A percentile compares a stretch with the other conserved stretches of the same genome.
phyloP scores from a whole-genome alignment of 1,284 basidiomycete species.

The Heterobasidion occidentale region DNA sequence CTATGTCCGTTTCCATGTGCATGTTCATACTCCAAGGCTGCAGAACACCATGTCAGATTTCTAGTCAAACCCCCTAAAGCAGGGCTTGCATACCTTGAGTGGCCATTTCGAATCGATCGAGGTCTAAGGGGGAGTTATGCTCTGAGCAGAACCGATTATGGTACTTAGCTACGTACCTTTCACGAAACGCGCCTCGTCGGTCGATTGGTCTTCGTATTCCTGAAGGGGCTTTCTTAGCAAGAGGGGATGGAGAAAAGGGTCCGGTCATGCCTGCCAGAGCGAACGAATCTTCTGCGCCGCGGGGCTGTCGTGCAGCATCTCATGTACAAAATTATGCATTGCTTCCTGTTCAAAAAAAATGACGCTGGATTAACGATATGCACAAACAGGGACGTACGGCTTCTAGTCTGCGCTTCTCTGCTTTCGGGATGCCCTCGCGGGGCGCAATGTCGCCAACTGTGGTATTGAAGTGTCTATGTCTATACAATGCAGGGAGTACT shows the following conservation, averaged over 20 bases:
- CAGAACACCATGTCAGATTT: not conserved
- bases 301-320: slow-evolving; percentile 80
- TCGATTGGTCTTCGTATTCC: slow-evolving; percentile 87
- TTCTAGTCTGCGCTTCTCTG: slow-evolving; percentile 76
- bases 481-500: not conserved
- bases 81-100: slow-evolving; percentile 52
- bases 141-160: not conserved
- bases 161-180: slow-evolving; percentile 52
- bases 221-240: slow-evolving; percentile 21
- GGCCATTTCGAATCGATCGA: slow-evolving; percentile 92
- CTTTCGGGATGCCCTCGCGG: slow-evolving; percentile 76
- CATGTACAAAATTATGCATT: slow-evolving; percentile 85
- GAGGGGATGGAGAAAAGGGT: not conserved
- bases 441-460: slow-evolving; percentile 92
- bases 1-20: slow-evolving; percentile 26
- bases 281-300: slow-evolving; percentile 73
- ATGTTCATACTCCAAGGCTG: slow-evolving; percentile 70
- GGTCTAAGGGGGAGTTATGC: slow-evolving; percentile 38
- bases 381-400: slow-evolving; percentile 32
- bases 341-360: slow-evolving; percentile 50
- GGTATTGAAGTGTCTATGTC: not conserved
- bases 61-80: not conserved
- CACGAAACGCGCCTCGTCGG: slow-evolving; percentile 83
- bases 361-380: not conserved
- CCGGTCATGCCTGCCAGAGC: slow-evolving; percentile 65